phyloP scores from a whole-genome alignment of 257 asterid genomes.

The Solanum lignicaule region DNA sequence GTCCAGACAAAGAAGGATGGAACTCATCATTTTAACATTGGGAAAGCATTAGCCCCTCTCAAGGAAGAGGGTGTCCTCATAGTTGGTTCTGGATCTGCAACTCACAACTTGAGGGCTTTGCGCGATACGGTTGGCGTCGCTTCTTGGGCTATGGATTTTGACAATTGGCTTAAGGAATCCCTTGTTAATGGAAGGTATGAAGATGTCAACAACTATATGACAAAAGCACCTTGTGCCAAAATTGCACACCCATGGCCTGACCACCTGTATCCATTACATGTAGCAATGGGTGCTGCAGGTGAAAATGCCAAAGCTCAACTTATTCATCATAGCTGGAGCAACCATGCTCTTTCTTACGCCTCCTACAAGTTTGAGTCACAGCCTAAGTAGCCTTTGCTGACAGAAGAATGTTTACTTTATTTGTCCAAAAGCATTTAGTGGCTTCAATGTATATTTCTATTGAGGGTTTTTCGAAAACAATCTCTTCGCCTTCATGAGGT shows the following conservation, averaged over 20 bases:
- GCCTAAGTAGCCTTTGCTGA: background rate
- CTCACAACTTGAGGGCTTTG: constrained; percentile 51
- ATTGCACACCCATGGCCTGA: constrained; percentile 66
- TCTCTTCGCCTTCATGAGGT: background rate
- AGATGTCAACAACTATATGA: constrained; percentile 45
- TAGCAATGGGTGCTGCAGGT: constrained; percentile 68
- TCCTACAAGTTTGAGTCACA: constrained; percentile 41
- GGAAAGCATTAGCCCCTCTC: constrained; percentile 60
- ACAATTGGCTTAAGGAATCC: constrained; percentile 55
- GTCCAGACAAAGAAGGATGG: constrained; percentile 57
- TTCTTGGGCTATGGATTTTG: constrained; percentile 63
- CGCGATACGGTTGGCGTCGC: constrained; percentile 17
- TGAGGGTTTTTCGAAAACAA: background rate
- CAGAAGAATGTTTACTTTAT: background rate
- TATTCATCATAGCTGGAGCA: constrained; percentile 58
- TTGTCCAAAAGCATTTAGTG: background rate
- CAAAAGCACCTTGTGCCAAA: constrained; percentile 62
- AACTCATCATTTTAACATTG: constrained; percentile 58
- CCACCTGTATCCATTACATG: constrained; percentile 60
- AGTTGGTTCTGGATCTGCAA: constrained; percentile 74
- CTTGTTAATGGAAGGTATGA: constrained; percentile 63
- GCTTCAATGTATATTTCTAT: background rate
- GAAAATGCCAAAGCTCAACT: constrained; percentile 45
- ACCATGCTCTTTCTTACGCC: constrained; percentile 48
- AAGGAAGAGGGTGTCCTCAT: constrained; percentile 68